Percentiles rank a stretch among this genome's conserved stretches.
Evolutionary conservation across 2,329 filamentous ascomycete species (phyloP).

Genomic region (Corniculantispora saksenae): DNA sequence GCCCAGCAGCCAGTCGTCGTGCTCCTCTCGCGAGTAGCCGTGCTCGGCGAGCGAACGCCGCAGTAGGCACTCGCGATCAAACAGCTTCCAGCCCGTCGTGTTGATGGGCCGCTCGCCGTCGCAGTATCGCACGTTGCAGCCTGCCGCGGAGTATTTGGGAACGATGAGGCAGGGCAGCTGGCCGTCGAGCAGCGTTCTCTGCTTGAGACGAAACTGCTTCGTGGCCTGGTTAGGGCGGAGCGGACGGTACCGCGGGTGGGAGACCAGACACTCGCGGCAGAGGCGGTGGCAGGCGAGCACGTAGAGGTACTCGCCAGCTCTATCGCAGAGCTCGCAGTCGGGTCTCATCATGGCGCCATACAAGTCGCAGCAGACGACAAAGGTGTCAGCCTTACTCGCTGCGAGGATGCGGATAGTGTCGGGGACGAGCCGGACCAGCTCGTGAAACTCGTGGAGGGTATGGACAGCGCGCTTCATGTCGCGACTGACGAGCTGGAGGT

Average conservation of each 20-base stretch:
- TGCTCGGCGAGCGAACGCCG: no score
- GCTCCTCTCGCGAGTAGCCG: no score
- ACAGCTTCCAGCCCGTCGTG: no score
- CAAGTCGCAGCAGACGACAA: background rate
- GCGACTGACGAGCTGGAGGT: background rate
- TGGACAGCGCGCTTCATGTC: no score
- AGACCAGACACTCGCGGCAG: background rate
- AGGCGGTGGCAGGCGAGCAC: slow-evolving; percentile 3
- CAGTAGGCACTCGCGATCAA: no score
- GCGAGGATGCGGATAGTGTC: background rate
- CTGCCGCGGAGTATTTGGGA: no score
- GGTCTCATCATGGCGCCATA: background rate
- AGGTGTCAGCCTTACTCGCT: background rate
- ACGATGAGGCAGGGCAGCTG: no score
- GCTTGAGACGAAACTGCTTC: background rate
- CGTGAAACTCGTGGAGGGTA: no score
- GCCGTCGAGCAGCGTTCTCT: no score
- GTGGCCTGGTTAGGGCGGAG: background rate
- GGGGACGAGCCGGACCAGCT: background rate
- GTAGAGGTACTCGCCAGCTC: background rate
- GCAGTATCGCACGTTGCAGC: no score
- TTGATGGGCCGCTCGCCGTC: no score
- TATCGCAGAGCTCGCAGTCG: background rate
- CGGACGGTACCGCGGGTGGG: background rate
- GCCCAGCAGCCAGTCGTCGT: no score